Percentiles rank a stretch among this genome's conserved stretches.
Evolutionary conservation across 331 rosid species (phyloP).

Genomic region (Acacia concinna): DNA sequence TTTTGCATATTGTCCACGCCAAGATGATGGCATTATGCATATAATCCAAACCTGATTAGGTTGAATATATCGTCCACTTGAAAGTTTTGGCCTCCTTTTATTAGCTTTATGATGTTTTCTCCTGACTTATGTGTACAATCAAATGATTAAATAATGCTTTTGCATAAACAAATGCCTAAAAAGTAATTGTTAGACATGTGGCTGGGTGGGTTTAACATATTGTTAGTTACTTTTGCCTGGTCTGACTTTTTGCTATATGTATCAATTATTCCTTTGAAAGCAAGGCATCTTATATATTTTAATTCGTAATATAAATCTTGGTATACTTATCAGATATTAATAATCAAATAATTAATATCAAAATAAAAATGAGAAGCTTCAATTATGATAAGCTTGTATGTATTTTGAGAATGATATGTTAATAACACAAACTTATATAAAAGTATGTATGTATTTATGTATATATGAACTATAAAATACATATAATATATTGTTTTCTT

Average conservation of each 20-base stretch:
- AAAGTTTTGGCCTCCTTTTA: not conserved
- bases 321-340: not conserved
- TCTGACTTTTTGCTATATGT: not conserved
- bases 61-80: not conserved
- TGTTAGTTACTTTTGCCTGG: not conserved
- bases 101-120: slow-evolving; percentile 9
- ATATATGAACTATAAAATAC: too few species aligned
- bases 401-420: not conserved
- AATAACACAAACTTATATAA: too few species aligned
- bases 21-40: slow-evolving; percentile 16
- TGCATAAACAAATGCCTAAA: not conserved
- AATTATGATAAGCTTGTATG: not conserved
- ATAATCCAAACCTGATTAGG: slow-evolving; percentile 2
- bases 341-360: not conserved
- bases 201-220: not conserved
- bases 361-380: not conserved
- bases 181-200: not conserved
- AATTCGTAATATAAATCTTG: too few species aligned
- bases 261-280: not conserved
- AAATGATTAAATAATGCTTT: not conserved
- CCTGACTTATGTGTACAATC: not conserved
- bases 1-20: slow-evolving; percentile 31
- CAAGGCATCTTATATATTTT: not conserved
- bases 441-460: too few species aligned
- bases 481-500: not conserved